Percentiles rank a stretch among this genome's conserved stretches.
phyloP scores from a whole-genome alignment of 2,329 filamentous ascomycete genomes.

The Epichloe bromicola region DNA sequence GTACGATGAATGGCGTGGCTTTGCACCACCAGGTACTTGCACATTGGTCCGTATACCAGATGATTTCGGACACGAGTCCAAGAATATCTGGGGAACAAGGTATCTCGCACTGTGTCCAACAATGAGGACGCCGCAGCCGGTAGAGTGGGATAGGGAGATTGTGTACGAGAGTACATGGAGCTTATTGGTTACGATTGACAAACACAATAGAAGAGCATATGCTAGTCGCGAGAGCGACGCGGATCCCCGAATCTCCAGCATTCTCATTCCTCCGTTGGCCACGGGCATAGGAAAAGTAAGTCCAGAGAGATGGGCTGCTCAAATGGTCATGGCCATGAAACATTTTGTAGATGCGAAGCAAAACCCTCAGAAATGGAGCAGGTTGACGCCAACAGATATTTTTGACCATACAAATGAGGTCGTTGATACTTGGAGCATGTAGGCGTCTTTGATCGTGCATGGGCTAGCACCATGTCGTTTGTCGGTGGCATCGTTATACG shows the following conservation, averaged over 20 bases:
- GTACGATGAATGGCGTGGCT: constrained; percentile 35
- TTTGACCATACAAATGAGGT: constrained; percentile 5
- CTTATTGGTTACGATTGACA: constrained; percentile 33
- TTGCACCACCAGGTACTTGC: constrained; percentile 36
- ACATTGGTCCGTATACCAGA: constrained; percentile 32
- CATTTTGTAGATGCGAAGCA: constrained; percentile 35
- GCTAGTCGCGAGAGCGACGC: constrained; percentile 1
- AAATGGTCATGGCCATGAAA: constrained; percentile 36
- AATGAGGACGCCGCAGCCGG: constrained; percentile 32
- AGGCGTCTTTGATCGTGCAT: background rate
- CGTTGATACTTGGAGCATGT: constrained; percentile 4
- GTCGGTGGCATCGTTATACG: too few relatives aligned
- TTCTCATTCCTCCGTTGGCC: constrained; percentile 40
- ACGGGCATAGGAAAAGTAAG: constrained; percentile 34
- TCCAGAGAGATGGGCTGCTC: constrained; percentile 33
- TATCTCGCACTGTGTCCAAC: constrained; percentile 39
- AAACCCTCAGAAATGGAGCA: constrained; percentile 28
- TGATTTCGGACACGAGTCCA: constrained; percentile 17
- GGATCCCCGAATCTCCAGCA: constrained; percentile 21
- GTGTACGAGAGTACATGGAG: constrained; percentile 42
- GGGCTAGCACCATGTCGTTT: background rate
- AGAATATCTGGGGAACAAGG: constrained; percentile 27
- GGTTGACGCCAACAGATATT: constrained; percentile 13
- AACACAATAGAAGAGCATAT: constrained; percentile 25
- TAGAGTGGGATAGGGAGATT: constrained; percentile 36